A percentile compares a stretch with the other conserved stretches of the same genome.
Conservation (phyloP, 345 rosid genomes). For the Dovyalis caffra region DNA sequence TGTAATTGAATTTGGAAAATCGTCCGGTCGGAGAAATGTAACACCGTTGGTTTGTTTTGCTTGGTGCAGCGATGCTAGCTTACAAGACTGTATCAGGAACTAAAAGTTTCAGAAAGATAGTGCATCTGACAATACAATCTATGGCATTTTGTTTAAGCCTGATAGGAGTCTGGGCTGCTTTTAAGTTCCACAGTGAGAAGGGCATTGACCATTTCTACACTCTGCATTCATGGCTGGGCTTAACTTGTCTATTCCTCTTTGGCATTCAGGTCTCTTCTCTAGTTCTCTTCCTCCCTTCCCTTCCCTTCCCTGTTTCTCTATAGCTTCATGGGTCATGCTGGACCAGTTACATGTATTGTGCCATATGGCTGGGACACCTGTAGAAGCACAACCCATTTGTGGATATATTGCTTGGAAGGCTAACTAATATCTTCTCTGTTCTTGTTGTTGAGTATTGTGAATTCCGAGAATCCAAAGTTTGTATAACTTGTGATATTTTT, state of each 20-base stretch:
- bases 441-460: background rate
- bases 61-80: constrained; percentile 71
- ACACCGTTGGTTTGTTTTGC: background rate
- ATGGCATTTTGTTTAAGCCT: constrained; percentile 59
- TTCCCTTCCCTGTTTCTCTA: background rate
- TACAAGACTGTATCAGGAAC: constrained; percentile 86
- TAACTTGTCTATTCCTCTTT: constrained; percentile 71
- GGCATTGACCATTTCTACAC: constrained; percentile 94
- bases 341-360: background rate
- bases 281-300: background rate
- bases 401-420: background rate
- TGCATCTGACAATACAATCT: constrained; percentile 70
- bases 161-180: constrained; percentile 84
- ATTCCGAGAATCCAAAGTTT: no score
- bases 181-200: constrained; percentile 85
- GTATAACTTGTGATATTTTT: background rate
- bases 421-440: background rate
- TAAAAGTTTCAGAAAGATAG: constrained; percentile 70
- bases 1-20: background rate
- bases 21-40: background rate
- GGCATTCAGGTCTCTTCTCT: constrained; percentile 58
- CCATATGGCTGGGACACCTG: no score
- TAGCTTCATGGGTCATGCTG: background rate
- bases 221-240: constrained; percentile 93
- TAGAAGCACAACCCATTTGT: background rate